Evolutionary conservation across 108 stramenopile species (phyloP).

Genomic region (Discostella pseudostelligera): DNA sequence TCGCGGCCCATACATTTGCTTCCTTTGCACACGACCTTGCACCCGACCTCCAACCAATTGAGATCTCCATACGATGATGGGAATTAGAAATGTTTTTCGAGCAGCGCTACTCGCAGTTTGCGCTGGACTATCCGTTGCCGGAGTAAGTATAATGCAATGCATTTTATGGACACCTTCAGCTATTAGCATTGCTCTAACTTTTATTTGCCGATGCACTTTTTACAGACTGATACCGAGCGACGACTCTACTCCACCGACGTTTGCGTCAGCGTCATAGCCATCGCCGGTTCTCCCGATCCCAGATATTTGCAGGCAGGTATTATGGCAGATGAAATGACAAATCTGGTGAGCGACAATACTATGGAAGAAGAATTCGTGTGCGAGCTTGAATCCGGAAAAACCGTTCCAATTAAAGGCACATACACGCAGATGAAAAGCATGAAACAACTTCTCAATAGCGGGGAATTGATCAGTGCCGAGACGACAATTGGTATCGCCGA

Average conservation of each 20-base stretch:
- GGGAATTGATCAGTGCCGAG: neutral
- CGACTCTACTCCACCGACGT: conserved; percentile 4
- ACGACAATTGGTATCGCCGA: neutral
- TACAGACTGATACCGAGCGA: neutral
- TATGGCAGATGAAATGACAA: no score
- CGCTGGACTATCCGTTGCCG: neutral
- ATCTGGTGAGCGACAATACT: no score
- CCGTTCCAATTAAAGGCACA: neutral
- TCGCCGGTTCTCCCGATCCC: conserved; percentile 10
- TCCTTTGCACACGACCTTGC: neutral
- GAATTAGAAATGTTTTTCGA: neutral
- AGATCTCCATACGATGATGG: neutral
- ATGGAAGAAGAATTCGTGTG: conserved; percentile 1
- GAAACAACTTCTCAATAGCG: neutral
- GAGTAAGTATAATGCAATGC: neutral
- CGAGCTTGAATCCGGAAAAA: neutral
- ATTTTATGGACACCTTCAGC: neutral
- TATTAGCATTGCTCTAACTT: neutral
- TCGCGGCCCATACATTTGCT: neutral
- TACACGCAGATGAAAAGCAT: neutral
- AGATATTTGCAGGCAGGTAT: conserved; percentile 5
- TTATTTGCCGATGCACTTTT: neutral
- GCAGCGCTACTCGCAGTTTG: neutral
- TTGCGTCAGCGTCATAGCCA: conserved; percentile 9
- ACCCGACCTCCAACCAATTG: neutral